Conservation (phyloP, 345 rosid species). For the Nephelium lappaceum region DNA sequence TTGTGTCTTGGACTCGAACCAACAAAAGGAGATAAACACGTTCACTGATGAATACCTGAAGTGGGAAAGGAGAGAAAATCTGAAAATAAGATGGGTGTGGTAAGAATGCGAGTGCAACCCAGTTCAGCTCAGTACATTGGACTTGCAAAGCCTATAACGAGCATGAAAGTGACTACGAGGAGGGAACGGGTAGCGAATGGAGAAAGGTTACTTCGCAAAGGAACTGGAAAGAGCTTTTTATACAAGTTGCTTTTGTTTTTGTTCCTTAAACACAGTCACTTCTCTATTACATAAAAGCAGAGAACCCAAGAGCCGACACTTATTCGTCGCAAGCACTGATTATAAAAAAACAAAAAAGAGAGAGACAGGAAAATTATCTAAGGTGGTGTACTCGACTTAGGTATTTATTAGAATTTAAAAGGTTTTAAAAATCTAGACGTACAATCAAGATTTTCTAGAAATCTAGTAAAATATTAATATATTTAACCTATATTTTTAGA, state of each 20-base stretch:
- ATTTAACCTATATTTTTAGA: too few relatives aligned
- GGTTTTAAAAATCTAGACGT: too few relatives aligned
- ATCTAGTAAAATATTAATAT: too few relatives aligned
- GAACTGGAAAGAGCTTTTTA: slow-evolving; percentile 17
- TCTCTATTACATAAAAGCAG: not conserved
- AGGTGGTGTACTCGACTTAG: too few relatives aligned
- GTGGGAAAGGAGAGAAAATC: slow-evolving; percentile 6
- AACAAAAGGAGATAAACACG: slow-evolving; percentile 10
- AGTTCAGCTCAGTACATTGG: slow-evolving; percentile 42
- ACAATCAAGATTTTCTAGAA: too few relatives aligned
- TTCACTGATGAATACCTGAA: slow-evolving; percentile 23
- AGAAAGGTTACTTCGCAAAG: not conserved
- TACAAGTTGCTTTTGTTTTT: slow-evolving; percentile 18
- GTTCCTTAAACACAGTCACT: slow-evolving; percentile 6
- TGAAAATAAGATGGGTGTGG: slow-evolving; percentile 9
- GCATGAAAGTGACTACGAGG: not conserved
- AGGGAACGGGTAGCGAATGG: not conserved
- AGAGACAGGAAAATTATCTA: not conserved
- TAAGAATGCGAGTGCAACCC: not conserved
- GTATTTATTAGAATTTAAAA: too few relatives aligned
- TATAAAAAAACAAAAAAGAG: too few relatives aligned
- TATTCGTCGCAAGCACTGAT: slow-evolving; percentile 29
- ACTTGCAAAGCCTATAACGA: not conserved
- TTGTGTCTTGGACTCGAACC: not conserved
- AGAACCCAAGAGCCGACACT: slow-evolving; percentile 64